Percentiles rank a stretch among this genome's conserved stretches.
Evolutionary conservation across 2,329 filamentous ascomycete genomes (phyloP).

Genomic region (Stagonosporopsis cucurbitacearum): DNA sequence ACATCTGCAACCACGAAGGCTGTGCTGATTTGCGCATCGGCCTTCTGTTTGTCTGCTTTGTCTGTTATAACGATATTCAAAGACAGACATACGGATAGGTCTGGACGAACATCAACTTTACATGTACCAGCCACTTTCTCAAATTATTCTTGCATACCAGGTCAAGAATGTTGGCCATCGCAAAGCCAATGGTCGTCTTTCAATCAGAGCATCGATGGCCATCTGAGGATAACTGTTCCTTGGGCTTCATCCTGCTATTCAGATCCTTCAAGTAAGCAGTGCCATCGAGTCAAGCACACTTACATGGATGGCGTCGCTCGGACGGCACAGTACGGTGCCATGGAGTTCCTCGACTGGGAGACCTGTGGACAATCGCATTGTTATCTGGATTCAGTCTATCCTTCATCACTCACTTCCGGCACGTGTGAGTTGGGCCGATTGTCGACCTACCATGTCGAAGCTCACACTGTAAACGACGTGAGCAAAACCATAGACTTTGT

Average conservation of each 20-base stretch:
- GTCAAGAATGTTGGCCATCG: slow-evolving; percentile 47
- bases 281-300: slow-evolving; percentile 25
- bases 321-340: slow-evolving; percentile 41
- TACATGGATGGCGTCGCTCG: slow-evolving; percentile 38
- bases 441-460: slow-evolving; percentile 44
- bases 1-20: background rate
- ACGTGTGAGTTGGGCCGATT: slow-evolving; percentile 43
- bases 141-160: slow-evolving; percentile 45
- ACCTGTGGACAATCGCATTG: slow-evolving; percentile 41
- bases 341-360: slow-evolving; percentile 48
- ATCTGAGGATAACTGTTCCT: slow-evolving; percentile 38
- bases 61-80: background rate
- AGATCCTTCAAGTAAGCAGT: slow-evolving; percentile 27
- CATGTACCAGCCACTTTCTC: slow-evolving; percentile 3
- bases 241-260: slow-evolving; percentile 44
- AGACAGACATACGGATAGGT: background rate
- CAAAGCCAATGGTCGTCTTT: slow-evolving; percentile 40
- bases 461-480: slow-evolving; percentile 34
- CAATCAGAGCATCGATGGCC: slow-evolving; percentile 42
- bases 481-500: slow-evolving; percentile 39
- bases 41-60: slow-evolving; percentile 15
- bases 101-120: background rate
- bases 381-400: slow-evolving; percentile 36
- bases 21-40: background rate
- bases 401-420: slow-evolving; percentile 33